A percentile compares a stretch with the other conserved stretches of the same genome.
Evolutionary conservation across 441 rosid species (phyloP).

Genomic region (Populus hybrid): DNA sequence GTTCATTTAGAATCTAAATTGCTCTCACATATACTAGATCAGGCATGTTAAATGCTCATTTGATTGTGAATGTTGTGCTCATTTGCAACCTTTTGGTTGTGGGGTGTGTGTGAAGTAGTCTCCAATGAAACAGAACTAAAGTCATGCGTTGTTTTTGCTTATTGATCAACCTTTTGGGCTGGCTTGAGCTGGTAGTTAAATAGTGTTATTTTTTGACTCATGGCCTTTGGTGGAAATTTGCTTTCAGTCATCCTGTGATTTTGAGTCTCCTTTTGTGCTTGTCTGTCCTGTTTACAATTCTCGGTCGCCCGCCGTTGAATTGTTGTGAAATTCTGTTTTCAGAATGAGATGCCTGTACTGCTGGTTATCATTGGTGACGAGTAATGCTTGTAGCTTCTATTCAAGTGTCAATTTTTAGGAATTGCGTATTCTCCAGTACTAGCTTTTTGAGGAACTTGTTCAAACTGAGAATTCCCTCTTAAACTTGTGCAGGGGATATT

Average conservation of each 20-base stretch:
- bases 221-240: background rate
- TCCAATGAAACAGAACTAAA: background rate
- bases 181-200: background rate
- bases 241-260: background rate
- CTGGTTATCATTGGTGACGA: background rate
- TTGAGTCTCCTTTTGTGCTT: background rate
- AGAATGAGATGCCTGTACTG: background rate
- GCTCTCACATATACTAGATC: background rate
- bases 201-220: background rate
- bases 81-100: background rate
- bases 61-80: background rate
- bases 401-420: background rate
- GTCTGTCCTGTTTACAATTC: background rate
- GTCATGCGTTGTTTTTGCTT: background rate
- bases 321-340: background rate
- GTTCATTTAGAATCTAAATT: background rate
- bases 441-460: background rate
- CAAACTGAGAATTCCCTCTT: background rate
- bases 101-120: background rate
- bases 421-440: background rate
- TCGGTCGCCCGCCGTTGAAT: background rate
- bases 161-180: background rate
- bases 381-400: background rate
- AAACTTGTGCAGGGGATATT: slow-evolving; percentile 71
- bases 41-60: background rate